Evolutionary conservation across 2,329 filamentous ascomycete genomes (phyloP).

Genomic region (Hypoxylon sp.): DNA sequence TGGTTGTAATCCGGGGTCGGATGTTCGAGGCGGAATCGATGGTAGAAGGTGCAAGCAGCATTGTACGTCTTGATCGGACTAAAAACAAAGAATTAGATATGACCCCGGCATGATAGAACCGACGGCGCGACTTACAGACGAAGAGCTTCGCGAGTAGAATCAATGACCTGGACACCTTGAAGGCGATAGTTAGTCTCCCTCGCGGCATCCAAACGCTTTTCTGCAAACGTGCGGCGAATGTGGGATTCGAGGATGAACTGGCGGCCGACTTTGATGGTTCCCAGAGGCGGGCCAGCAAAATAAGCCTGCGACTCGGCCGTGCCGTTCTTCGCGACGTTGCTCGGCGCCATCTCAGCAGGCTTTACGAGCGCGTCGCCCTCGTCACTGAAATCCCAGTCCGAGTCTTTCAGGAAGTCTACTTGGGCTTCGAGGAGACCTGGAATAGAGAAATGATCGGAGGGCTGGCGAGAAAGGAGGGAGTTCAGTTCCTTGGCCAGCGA

Average conservation of each 20-base stretch:
- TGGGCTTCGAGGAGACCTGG: background rate
- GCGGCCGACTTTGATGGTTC: slow-evolving; percentile 50
- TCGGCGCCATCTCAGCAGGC: slow-evolving; percentile 26
- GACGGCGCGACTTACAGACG: slow-evolving; percentile 68
- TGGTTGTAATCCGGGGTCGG: slow-evolving; percentile 87
- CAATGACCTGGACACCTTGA: slow-evolving; percentile 88
- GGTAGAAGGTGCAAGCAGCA: slow-evolving; percentile 90
- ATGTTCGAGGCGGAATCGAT: slow-evolving; percentile 89
- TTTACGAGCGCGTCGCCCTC: background rate
- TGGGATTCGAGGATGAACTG: slow-evolving; percentile 86
- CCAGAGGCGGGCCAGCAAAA: slow-evolving; percentile 36
- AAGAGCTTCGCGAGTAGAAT: slow-evolving; percentile 79
- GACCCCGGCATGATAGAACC: background rate
- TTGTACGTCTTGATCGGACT: slow-evolving; percentile 91
- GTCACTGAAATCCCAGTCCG: background rate
- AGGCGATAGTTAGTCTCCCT: slow-evolving; percentile 83
- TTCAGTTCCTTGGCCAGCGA: background rate
- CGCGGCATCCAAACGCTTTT: slow-evolving; percentile 74
- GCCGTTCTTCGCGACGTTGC: slow-evolving; percentile 25
- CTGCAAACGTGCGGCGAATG: slow-evolving; percentile 75
- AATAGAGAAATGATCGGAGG: background rate
- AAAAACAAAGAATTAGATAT: slow-evolving; percentile 7
- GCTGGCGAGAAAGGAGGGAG: background rate
- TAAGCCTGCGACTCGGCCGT: slow-evolving; percentile 4
- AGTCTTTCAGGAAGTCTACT: background rate